phyloP scores from a whole-genome alignment of 1,139 yeast species.

The Hyphopichia burtonii region DNA sequence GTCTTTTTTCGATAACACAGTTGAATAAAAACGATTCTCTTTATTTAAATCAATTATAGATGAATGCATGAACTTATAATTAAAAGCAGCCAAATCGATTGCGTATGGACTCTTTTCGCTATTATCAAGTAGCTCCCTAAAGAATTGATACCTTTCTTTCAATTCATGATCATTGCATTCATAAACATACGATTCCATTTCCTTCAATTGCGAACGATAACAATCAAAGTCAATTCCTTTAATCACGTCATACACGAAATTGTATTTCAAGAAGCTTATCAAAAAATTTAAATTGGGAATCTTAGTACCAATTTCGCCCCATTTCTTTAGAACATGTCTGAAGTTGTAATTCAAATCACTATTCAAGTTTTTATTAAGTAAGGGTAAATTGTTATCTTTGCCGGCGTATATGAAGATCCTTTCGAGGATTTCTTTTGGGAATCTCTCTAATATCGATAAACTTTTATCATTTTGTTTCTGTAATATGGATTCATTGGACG shows the following conservation, averaged over 20 bases:
- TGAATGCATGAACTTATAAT: slow-evolving; percentile 10
- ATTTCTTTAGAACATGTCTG: background rate
- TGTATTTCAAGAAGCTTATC: slow-evolving; percentile 13
- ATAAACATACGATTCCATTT: background rate
- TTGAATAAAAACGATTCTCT: background rate
- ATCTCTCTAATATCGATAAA: slow-evolving; percentile 13
- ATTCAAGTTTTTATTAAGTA: slow-evolving; percentile 24
- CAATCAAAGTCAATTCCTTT: slow-evolving; percentile 9
- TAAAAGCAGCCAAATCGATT: slow-evolving; percentile 14
- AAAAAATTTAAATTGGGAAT: background rate
- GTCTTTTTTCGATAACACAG: background rate
- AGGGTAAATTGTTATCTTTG: slow-evolving; percentile 26
- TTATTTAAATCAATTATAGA: background rate
- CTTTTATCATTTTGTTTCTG: background rate
- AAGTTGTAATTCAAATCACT: slow-evolving; percentile 17
- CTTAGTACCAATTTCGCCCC: background rate
- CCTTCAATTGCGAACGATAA: slow-evolving; percentile 7
- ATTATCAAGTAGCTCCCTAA: background rate
- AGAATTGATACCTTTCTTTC: background rate
- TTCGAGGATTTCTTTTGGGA: slow-evolving; percentile 34
- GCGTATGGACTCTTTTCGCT: slow-evolving; percentile 7
- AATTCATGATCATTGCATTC: background rate
- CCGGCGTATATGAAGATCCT: slow-evolving; percentile 31
- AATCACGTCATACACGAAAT: slow-evolving; percentile 22
- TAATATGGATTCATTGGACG: background rate